Base-by-base conservation (phyloP, 2,329 filamentous ascomycete genomes). In the Cladorrhinum sp. region DNA sequence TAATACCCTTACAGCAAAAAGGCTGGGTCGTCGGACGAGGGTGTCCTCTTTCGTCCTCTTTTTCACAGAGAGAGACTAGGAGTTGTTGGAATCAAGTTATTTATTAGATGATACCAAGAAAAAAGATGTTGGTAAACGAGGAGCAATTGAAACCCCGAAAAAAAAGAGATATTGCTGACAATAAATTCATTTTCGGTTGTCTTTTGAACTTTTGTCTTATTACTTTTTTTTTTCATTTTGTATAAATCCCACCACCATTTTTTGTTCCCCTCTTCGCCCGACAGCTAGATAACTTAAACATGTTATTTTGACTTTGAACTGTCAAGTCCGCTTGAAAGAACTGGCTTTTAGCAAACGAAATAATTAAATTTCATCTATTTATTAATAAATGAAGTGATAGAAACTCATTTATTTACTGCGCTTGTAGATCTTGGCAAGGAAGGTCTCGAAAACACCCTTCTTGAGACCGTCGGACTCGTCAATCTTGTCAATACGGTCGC, bases 391-490 rank as follows among this genome's bases (percentile, higher is more conserved):
- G 29, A 36, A 55, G 22, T 36, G 10, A 6, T 41, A 5, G 36
- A 10, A 22, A 29, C 22, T 13, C 24, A 32, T 48, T 76, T 90
- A 98, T 79, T 96, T 98, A 84, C 86, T 95, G 73, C 95, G 85
- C 87, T 96, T 96, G 85, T 98, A 98, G 73, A 99, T 98, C 85
- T 99, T 99, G 76, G 82, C 81, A 66, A 99, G 81, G 83, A 98
- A 99, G 50, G 85, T 84, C 70, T 96, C 89, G 68, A 98, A 96
- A 45, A 98, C 85, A 62, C 82, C 84, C 84, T 91, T 95, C 84
- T 96, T 97, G 71, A 99, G 78, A 16, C 95, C 95, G 66, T 90
- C 85, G 64, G 83, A 87, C 83, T 97, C 93, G 71, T 99, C 92
- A 56, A 98, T 80, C 62, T 86, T 78, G 22, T 81, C 83, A 70